Percentiles rank a stretch among this genome's conserved stretches.
Conservation (phyloP, 768 basidiomycete species). For the Tulasnella sp. region DNA sequence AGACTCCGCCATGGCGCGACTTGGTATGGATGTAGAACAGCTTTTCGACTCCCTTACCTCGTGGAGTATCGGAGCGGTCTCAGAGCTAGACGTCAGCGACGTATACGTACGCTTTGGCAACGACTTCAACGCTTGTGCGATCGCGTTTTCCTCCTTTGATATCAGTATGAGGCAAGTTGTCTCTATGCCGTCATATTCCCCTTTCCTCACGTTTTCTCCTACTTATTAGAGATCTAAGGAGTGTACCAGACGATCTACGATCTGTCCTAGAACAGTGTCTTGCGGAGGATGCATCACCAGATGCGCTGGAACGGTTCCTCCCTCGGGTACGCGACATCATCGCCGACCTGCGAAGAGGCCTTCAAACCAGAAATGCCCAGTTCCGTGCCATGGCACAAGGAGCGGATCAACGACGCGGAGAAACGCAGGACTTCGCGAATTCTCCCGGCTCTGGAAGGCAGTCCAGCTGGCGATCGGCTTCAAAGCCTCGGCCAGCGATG, state of each 20-base stretch:
- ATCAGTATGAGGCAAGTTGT: slow-evolving; percentile 77
- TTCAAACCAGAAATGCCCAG: slow-evolving; percentile 83
- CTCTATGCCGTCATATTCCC: background rate
- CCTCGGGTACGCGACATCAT: slow-evolving; percentile 31
- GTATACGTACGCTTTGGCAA: slow-evolving; percentile 94
- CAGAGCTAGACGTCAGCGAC: slow-evolving; percentile 81
- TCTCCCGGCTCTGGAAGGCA: background rate
- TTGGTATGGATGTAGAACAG: slow-evolving; percentile 88
- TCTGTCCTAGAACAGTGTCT: background rate
- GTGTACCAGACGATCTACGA: background rate
- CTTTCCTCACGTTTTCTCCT: too few relatives aligned
- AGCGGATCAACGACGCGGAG: slow-evolving; percentile 19
- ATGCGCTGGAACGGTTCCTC: background rate
- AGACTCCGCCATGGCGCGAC: slow-evolving; percentile 85
- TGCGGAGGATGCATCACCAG: background rate
- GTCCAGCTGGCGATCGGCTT: slow-evolving; percentile 28
- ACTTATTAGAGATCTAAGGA: background rate
- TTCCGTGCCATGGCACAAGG: slow-evolving; percentile 69
- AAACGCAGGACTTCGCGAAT: background rate
- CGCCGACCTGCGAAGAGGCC: slow-evolving; percentile 80
- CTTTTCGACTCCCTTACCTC: slow-evolving; percentile 79
- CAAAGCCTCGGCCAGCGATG: slow-evolving; percentile 31
- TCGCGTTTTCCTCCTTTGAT: slow-evolving; percentile 71
- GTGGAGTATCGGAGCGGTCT: slow-evolving; percentile 65
- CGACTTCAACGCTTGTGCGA: slow-evolving; percentile 88